These are phyloP conservation scores for Forsythia viridissima DNA, from an alignment of 257 asterid species.

Conservation along the genomic window DNA sequence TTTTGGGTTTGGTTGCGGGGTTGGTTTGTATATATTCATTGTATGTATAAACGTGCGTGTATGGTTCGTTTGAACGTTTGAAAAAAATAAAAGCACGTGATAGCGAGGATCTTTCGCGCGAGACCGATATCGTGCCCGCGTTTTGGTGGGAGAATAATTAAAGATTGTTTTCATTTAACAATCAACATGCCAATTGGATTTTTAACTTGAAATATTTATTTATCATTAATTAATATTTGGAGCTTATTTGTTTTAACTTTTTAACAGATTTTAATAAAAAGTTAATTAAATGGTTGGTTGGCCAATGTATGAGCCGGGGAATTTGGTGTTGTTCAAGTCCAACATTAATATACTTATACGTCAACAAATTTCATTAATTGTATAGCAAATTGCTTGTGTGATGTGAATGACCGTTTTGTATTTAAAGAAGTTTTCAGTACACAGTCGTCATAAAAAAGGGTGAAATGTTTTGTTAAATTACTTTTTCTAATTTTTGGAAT, in stretches of 20 bases:
- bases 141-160: conserved; percentile 24
- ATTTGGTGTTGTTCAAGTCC: too few species aligned
- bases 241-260: too few species aligned
- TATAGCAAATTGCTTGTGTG: too few species aligned
- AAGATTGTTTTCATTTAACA: conserved; percentile 10
- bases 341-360: too few species aligned
- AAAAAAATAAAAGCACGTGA: conserved; percentile 62
- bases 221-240: background rate
- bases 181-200: conserved; percentile 21
- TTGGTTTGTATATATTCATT: conserved; percentile 16
- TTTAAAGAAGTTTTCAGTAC: background rate
- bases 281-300: background rate
- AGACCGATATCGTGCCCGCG: conserved; percentile 12
- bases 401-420: background rate
- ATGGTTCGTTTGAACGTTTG: conserved; percentile 21
- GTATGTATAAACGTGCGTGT: conserved; percentile 29
- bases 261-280: too few species aligned
- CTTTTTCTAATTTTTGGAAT: too few species aligned
- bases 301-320: background rate
- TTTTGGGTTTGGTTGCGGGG: background rate
- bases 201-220: background rate
- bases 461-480: too few species aligned
- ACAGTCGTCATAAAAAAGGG: background rate
- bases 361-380: too few species aligned
- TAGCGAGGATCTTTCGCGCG: conserved; percentile 44